These are phyloP conservation scores for Linnemannia schmuckeri DNA, from an alignment of 192 early-diverging fungal species.

Conservation along the genomic window DNA sequence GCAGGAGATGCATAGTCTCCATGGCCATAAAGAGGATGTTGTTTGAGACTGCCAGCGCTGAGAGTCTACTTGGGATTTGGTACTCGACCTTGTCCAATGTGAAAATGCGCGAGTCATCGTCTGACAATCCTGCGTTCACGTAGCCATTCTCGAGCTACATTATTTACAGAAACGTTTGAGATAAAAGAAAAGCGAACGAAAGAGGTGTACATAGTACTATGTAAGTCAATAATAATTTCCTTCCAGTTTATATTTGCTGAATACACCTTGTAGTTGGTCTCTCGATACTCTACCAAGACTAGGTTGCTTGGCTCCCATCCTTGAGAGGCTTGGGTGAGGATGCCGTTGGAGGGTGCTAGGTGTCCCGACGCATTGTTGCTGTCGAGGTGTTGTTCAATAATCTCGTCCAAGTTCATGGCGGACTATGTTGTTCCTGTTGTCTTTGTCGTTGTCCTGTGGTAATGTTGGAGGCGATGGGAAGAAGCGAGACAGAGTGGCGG, in stretches of 20 bases:
- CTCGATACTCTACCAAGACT: slow-evolving; percentile 28
- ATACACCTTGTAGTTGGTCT: neutral
- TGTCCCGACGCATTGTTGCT: slow-evolving; percentile 24
- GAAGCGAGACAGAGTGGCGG: neutral
- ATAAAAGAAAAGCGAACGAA: slow-evolving; percentile 5
- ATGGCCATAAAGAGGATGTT: slow-evolving; percentile 88
- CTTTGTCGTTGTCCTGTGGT: neutral
- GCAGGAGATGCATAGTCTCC: slow-evolving; percentile 78
- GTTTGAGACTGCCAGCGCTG: slow-evolving; percentile 84
- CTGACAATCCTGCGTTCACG: slow-evolving; percentile 65
- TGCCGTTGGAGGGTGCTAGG: slow-evolving; percentile 17
- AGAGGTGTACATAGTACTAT: neutral
- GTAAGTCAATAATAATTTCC: neutral
- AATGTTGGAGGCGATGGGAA: neutral
- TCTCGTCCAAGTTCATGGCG: slow-evolving; percentile 52
- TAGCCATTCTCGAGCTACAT: slow-evolving; percentile 69
- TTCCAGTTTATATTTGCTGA: neutral
- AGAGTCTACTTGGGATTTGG: slow-evolving; percentile 81
- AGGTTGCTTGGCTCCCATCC: slow-evolving; percentile 56
- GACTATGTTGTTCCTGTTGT: neutral
- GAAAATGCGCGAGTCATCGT: slow-evolving; percentile 75
- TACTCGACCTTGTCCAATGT: slow-evolving; percentile 92
- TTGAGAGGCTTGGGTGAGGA: slow-evolving; percentile 37
- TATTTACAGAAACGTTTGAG: neutral
- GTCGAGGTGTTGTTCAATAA: slow-evolving; percentile 48